Conservation (phyloP, 768 basidiomycete species). For the Auricularia auricula-judae region DNA sequence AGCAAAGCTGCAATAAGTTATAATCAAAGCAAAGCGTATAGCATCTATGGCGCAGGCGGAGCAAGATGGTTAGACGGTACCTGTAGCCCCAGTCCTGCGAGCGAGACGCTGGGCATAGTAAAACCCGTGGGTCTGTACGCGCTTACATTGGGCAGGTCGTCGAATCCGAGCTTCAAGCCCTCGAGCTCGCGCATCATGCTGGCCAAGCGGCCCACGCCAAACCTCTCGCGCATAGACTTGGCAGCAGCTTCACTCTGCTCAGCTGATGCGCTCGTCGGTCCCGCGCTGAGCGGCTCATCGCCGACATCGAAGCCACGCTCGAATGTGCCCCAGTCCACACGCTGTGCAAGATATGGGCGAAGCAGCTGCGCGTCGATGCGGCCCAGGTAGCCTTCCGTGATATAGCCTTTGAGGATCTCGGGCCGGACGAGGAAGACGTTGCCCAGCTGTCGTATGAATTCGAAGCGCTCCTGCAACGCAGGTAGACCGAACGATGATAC, state of each 20-base stretch:
- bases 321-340: constrained; percentile 85
- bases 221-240: constrained; percentile 36
- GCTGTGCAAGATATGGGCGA: constrained; percentile 80
- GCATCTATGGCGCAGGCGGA: not conserved
- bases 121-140: not conserved
- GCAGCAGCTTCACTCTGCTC: too few relatives aligned
- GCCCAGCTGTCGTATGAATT: constrained; percentile 94
- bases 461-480: constrained; percentile 85
- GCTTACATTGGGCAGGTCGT: not conserved
- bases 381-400: constrained; percentile 87
- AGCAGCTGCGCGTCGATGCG: constrained; percentile 80
- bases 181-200: constrained; percentile 86
- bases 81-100: not conserved
- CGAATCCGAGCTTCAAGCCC: constrained; percentile 36
- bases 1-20: not conserved
- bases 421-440: constrained; percentile 95
- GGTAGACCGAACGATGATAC: constrained; percentile 75
- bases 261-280: too few relatives aligned
- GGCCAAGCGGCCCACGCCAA: constrained; percentile 61
- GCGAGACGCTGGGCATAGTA: not conserved
- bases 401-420: constrained; percentile 89
- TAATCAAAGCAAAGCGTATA: not conserved
- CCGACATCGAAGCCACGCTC: constrained; percentile 46
- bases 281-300: too few relatives aligned
- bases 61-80: not conserved